Evolutionary conservation across 345 rosid species (phyloP), one percentile per base, ranked within the genome.

Genomic region (Populus nigra): DNA sequence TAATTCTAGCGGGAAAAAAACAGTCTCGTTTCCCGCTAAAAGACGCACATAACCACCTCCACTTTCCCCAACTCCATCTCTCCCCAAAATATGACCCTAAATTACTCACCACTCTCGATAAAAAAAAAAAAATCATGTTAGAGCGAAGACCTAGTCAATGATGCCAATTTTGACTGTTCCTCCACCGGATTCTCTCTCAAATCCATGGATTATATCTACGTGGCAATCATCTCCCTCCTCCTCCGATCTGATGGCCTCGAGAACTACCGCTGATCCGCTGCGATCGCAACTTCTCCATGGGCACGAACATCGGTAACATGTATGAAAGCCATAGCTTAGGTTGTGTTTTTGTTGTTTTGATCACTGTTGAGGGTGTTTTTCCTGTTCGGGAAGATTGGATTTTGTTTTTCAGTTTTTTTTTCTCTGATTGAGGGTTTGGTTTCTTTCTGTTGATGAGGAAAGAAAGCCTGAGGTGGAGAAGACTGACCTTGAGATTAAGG

Each of bases 201-300:
- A 79, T 98, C 99, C 25, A 94, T 96, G 98, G 97, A 94, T 77
- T 94, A 97, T 17, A 94, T 97, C 83, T 98, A 96, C 79, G 99
- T 91, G 23, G 97, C 99, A 4, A 84, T 96, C 23, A 97, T 96
- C 73, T 88, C 98, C 65, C 91, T 92, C 31, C 83, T 96, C 68
- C 97, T 96, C 18, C 83, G 98, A 76, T 88, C 97, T 50, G 98
- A 96, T 87, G 97, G 98, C 0, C 92, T 96, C 45, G 97, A 96
- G 87, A 97, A 92, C 88, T 94, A 90, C 74, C 90, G 99, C 59
- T 96, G 97, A 91, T 89, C 74, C 90, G 99, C 59, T 96, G 98
- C 79, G 96, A 94, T 73, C 90, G 94, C 39, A 94, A 91, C 85
- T 31, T 94, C 23, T 96, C 98, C 67, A 92, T 96, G 95, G 99